A percentile compares a stretch with the other conserved stretches of the same genome.
phyloP scores from a whole-genome alignment of 768 basidiomycete species.

The Russula foetens region DNA sequence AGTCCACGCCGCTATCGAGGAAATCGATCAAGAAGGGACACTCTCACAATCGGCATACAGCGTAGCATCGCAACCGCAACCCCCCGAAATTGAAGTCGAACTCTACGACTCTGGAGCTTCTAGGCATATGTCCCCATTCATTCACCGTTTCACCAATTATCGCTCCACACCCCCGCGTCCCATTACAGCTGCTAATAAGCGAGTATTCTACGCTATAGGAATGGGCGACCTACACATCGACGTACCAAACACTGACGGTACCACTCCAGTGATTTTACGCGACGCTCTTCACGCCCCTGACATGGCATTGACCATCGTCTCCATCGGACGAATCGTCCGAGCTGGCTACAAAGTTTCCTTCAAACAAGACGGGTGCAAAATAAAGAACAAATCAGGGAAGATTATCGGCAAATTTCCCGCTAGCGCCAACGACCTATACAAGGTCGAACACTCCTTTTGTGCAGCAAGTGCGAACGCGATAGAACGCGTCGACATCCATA shows the following conservation, averaged over 20 bases:
- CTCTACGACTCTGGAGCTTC: conserved; percentile 21
- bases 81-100: too few relatives aligned
- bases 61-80: too few relatives aligned
- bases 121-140: too few relatives aligned
- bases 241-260: neutral
- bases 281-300: too few relatives aligned
- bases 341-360: neutral
- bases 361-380: neutral
- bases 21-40: too few relatives aligned
- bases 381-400: neutral
- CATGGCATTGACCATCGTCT: conserved; percentile 17
- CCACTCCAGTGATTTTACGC: conserved; percentile 2
- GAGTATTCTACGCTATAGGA: too few relatives aligned
- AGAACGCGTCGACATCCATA: neutral
- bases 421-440: too few relatives aligned
- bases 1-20: too few relatives aligned
- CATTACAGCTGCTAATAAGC: conserved; percentile 19
- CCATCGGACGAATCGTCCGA: conserved; percentile 10
- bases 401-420: neutral
- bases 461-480: neutral
- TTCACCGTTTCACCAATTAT: conserved; percentile 12
- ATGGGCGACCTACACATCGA: conserved; percentile 15
- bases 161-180: conserved; percentile 3
- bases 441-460: too few relatives aligned
- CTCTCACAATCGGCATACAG: too few relatives aligned